These are phyloP conservation scores for Dittrichia graveolens DNA, from an alignment of 129 eudicot genomes.

Conservation along the genomic window DNA sequence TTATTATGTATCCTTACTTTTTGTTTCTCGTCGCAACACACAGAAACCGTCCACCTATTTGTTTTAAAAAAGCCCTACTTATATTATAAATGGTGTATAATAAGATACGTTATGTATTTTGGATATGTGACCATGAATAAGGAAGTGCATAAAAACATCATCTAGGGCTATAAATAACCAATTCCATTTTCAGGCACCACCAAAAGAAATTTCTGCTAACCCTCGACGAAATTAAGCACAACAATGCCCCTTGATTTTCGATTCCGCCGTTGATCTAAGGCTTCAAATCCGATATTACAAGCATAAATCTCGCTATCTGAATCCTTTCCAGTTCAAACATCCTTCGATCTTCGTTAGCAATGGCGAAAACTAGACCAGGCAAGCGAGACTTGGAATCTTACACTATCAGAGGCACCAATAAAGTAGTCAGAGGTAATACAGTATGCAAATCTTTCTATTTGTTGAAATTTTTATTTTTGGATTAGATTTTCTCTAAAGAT, in stretches of 20 bases:
- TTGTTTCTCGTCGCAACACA: too few species aligned
- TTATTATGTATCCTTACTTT: too few species aligned
- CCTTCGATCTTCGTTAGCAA: slow-evolving; percentile 16
- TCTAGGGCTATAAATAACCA: slow-evolving; percentile 27
- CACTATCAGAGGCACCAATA: slow-evolving; percentile 72
- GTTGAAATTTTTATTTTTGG: slow-evolving; percentile 8
- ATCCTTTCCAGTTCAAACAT: slow-evolving; percentile 12
- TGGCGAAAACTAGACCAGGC: slow-evolving; percentile 71
- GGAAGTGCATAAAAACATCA: not conserved
- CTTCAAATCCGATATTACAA: not conserved
- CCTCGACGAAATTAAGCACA: slow-evolving; percentile 12
- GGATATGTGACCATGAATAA: too few species aligned
- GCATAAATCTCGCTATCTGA: not conserved
- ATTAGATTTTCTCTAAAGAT: not conserved
- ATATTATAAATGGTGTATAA: too few species aligned
- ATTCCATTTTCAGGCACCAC: slow-evolving; percentile 8
- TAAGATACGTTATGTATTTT: too few species aligned
- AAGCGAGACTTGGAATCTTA: slow-evolving; percentile 57
- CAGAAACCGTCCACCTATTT: too few species aligned
- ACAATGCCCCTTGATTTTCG: slow-evolving; percentile 37
- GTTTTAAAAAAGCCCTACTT: too few species aligned
- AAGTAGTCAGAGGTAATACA: slow-evolving; percentile 65
- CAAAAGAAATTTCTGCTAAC: slow-evolving; percentile 14
- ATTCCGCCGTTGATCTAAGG: slow-evolving; percentile 8
- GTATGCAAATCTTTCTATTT: not conserved